These are phyloP conservation scores for Mycena maculata DNA, from an alignment of 768 basidiomycete genomes.

Conservation along the genomic window DNA sequence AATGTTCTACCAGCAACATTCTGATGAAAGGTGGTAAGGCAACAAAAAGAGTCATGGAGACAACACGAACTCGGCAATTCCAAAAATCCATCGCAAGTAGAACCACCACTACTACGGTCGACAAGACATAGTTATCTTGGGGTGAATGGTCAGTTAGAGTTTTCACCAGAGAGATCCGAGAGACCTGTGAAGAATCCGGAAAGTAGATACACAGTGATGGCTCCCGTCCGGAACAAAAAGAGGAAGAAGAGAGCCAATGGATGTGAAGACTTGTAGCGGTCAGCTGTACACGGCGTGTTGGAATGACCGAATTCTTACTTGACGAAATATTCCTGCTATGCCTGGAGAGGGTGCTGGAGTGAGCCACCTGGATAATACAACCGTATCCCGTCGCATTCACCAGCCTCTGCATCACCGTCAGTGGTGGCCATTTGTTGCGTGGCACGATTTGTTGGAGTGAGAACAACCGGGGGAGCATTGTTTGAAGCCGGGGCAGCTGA, in stretches of 20 bases:
- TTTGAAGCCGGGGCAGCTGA: constrained; percentile 43
- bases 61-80: constrained; percentile 84
- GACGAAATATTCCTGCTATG: constrained; percentile 79
- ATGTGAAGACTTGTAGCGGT: constrained; percentile 71
- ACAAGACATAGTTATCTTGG: constrained; percentile 91
- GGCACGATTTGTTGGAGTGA: constrained; percentile 64
- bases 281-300: constrained; percentile 15
- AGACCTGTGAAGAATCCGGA: constrained; percentile 69
- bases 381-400: constrained; percentile 51
- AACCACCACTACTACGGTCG: constrained; percentile 93
- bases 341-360: constrained; percentile 52
- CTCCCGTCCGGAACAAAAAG: constrained; percentile 87
- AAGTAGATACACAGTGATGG: constrained; percentile 94
- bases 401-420: constrained; percentile 80
- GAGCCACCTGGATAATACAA: not conserved
- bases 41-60: not conserved
- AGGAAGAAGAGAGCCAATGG: constrained; percentile 88
- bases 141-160: constrained; percentile 47
- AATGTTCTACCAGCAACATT: constrained; percentile 95
- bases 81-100: constrained; percentile 98
- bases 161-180: not conserved
- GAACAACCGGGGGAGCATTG: constrained; percentile 60
- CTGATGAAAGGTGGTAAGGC: constrained; percentile 52
- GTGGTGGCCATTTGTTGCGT: constrained; percentile 62
- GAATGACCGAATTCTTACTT: constrained; percentile 61